Evolutionary conservation across 371 early-diverging fungal genomes (phyloP).

Genomic region (Mortierella sp.): DNA sequence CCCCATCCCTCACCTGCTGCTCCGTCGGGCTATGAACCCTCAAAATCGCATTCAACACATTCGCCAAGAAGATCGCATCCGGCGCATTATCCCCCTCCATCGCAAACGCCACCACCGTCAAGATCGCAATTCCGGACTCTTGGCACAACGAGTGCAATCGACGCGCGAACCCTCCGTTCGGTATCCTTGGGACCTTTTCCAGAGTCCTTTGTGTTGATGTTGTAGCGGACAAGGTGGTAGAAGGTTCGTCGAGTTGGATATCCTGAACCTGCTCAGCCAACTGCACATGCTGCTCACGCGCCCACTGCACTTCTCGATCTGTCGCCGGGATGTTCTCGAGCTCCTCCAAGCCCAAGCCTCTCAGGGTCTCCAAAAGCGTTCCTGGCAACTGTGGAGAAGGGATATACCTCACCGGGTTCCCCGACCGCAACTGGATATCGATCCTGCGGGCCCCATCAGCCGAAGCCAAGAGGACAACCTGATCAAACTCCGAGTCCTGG

Average conservation of each 20-base stretch:
- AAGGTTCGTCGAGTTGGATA: constrained; percentile 36
- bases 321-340: constrained; percentile 34
- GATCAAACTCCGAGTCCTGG: constrained; percentile 61
- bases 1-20: constrained; percentile 33
- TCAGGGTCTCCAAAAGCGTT: constrained; percentile 17
- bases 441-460: constrained; percentile 77
- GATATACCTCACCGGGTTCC: constrained; percentile 50
- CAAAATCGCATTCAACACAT: constrained; percentile 68
- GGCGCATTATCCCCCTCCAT: constrained; percentile 85
- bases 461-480: constrained; percentile 74
- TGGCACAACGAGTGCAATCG: constrained; percentile 60
- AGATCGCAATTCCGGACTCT: constrained; percentile 56
- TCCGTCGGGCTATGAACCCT: constrained; percentile 45
- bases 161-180: constrained; percentile 68
- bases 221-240: background rate
- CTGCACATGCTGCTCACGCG: background rate
- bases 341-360: constrained; percentile 15
- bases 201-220: constrained; percentile 16
- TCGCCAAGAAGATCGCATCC: constrained; percentile 75
- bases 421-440: constrained; percentile 71
- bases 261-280: constrained; percentile 56
- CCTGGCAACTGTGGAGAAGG: constrained; percentile 19
- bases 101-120: constrained; percentile 75
- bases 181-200: constrained; percentile 59
- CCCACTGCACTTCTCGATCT: constrained; percentile 30